Evolutionary conservation across 1,284 basidiomycete species (phyloP).

Genomic region (Sphaerobolus stellatus): DNA sequence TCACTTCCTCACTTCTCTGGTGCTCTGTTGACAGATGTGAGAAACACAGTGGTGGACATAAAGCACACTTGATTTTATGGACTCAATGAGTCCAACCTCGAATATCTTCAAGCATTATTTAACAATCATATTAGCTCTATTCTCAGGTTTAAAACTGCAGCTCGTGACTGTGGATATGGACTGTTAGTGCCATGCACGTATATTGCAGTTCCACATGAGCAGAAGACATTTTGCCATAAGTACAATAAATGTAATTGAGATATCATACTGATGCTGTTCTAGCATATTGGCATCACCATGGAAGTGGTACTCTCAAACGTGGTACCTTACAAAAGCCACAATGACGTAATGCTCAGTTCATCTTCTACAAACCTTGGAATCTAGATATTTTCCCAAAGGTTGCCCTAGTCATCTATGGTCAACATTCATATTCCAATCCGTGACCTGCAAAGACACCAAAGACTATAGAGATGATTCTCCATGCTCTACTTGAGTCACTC

Average conservation of each 20-base stretch:
- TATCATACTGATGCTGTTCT: neutral
- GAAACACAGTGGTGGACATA: slow-evolving; percentile 7
- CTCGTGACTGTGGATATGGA: slow-evolving; percentile 21
- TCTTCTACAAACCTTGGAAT: slow-evolving; percentile 23
- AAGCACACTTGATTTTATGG: slow-evolving; percentile 21
- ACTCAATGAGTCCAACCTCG: slow-evolving; percentile 23
- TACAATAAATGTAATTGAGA: slow-evolving; percentile 9
- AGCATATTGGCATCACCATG: slow-evolving; percentile 25
- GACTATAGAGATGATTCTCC: slow-evolving; percentile 3
- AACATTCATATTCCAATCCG: slow-evolving; percentile 19
- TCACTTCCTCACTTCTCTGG: neutral
- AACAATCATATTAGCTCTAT: neutral
- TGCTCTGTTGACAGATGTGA: slow-evolving; percentile 14
- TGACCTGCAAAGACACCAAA: slow-evolving; percentile 15
- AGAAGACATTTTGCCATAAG: slow-evolving; percentile 20
- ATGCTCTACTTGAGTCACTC: slow-evolving; percentile 14
- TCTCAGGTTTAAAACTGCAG: neutral
- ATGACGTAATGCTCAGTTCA: slow-evolving; percentile 19
- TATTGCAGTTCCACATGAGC: slow-evolving; percentile 17
- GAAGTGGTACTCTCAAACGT: slow-evolving; percentile 14
- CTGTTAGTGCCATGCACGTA: slow-evolving; percentile 20
- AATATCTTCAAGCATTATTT: slow-evolving; percentile 24
- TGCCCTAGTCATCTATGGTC: slow-evolving; percentile 19
- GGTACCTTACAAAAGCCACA: slow-evolving; percentile 2
- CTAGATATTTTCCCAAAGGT: slow-evolving; percentile 17